These are phyloP conservation scores for Celoporthe dispersa DNA, from an alignment of 2,329 filamentous ascomycete species.

Conservation along the genomic window DNA sequence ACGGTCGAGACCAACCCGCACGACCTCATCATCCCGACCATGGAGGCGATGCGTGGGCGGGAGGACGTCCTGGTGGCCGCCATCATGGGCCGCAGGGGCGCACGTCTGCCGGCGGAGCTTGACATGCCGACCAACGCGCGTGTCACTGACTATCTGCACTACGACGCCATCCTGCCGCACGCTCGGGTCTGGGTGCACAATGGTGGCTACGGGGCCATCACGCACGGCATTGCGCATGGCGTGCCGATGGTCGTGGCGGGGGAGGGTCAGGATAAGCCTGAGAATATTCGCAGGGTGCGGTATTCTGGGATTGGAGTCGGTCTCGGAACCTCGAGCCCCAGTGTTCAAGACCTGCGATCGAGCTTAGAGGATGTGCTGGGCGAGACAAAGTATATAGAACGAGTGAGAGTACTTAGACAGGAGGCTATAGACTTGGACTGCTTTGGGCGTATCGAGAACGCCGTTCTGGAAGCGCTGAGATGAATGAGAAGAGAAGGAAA, in stretches of 20 bases:
- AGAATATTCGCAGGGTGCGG: slow-evolving; percentile 42
- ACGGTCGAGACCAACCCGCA: slow-evolving; percentile 45
- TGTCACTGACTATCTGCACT: slow-evolving; percentile 44
- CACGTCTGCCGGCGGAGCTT: slow-evolving; percentile 32
- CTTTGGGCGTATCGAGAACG: slow-evolving; percentile 37
- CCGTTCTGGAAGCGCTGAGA: slow-evolving; percentile 8
- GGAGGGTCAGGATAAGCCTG: slow-evolving; percentile 47
- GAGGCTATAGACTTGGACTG: slow-evolving; percentile 39
- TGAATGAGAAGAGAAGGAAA: not conserved
- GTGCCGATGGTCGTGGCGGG: slow-evolving; percentile 47
- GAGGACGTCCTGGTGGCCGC: slow-evolving; percentile 40
- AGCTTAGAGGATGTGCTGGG: slow-evolving; percentile 39
- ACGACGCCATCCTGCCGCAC: slow-evolving; percentile 44
- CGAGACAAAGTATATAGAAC: slow-evolving; percentile 31
- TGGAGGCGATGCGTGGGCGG: slow-evolving; percentile 38
- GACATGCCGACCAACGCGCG: slow-evolving; percentile 38
- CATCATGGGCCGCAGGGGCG: slow-evolving; percentile 43
- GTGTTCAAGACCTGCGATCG: slow-evolving; percentile 34
- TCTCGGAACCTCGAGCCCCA: slow-evolving; percentile 36
- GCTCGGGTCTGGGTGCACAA: slow-evolving; percentile 46
- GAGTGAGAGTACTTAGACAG: slow-evolving; percentile 35
- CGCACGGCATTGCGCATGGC: slow-evolving; percentile 45
- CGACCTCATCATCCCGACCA: slow-evolving; percentile 45
- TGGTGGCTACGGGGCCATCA: slow-evolving; percentile 46
- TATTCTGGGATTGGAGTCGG: slow-evolving; percentile 43